phyloP scores from a whole-genome alignment of 768 basidiomycete species.

The Rhizopogon roseolus region DNA sequence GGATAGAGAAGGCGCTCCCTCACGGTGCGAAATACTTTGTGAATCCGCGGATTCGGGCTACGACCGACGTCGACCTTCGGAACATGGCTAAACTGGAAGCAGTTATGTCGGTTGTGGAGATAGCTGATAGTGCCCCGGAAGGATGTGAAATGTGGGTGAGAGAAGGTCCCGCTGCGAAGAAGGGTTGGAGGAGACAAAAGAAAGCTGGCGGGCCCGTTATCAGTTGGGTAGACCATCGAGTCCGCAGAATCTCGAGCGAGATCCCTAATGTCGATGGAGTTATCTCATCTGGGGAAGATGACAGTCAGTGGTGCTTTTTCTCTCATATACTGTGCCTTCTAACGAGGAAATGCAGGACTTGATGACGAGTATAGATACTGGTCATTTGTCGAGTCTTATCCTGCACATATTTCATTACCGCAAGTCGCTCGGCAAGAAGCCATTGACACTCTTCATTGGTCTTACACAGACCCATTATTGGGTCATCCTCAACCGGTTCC shows the following conservation, averaged over 20 bases:
- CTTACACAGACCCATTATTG: constrained; percentile 73
- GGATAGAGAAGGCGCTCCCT: constrained; percentile 74
- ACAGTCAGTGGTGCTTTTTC: constrained; percentile 30
- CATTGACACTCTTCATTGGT: constrained; percentile 73
- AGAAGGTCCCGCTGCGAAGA: constrained; percentile 28
- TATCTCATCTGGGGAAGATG: constrained; percentile 27
- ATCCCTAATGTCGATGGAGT: constrained; percentile 30
- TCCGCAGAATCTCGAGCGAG: constrained; percentile 46
- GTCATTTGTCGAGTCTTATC: constrained; percentile 76
- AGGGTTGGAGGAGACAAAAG: constrained; percentile 25
- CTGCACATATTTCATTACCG: constrained; percentile 62
- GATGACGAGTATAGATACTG: constrained; percentile 80
- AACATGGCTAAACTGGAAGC: constrained; percentile 42
- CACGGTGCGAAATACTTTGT: constrained; percentile 68
- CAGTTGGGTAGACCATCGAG: constrained; percentile 66
- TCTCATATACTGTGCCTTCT: background rate
- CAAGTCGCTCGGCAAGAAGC: constrained; percentile 59
- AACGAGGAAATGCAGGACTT: constrained; percentile 39
- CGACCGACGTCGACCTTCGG: constrained; percentile 70
- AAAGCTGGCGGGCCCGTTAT: constrained; percentile 31
- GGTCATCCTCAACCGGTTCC: constrained; percentile 51
- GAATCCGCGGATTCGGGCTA: constrained; percentile 54
- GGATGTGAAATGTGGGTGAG: constrained; percentile 65
- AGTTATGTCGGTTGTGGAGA: constrained; percentile 27
- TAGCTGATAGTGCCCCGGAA: constrained; percentile 26